Percentiles rank a stretch among this genome's conserved stretches.
Conservation (phyloP, 345 rosid species). For the Hirschfeldia incana region DNA sequence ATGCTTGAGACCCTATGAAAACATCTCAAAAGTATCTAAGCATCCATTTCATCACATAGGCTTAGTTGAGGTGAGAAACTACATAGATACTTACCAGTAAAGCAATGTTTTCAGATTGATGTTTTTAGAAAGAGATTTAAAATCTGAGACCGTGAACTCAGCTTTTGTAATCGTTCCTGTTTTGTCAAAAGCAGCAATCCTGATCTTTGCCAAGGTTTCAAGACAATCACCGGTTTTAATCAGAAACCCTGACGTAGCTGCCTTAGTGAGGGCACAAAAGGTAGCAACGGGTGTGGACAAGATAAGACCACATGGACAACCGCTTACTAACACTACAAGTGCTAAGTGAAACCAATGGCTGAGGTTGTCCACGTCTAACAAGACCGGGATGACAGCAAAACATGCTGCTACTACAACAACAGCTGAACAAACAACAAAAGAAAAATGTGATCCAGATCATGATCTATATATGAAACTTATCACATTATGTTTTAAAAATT, state of each 20-base stretch:
- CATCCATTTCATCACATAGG: not conserved
- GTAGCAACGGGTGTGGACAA: conserved; percentile 90
- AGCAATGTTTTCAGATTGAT: conserved; percentile 47
- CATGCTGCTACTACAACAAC: conserved; percentile 53
- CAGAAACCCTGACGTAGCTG: conserved; percentile 75
- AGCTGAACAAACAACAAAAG: conserved; percentile 40
- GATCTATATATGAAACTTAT: not conserved
- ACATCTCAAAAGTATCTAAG: not conserved
- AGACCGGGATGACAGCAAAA: conserved; percentile 54
- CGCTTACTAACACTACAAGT: conserved; percentile 78
- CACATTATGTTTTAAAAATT: not conserved
- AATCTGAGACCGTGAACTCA: conserved; percentile 67
- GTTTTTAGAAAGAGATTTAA: conserved; percentile 46
- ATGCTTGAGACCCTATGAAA: conserved; percentile 73
- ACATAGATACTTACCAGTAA: conserved; percentile 53
- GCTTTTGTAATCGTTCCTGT: conserved; percentile 88
- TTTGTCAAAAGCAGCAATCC: conserved; percentile 75
- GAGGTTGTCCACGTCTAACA: conserved; percentile 41
- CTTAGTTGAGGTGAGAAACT: not conserved
- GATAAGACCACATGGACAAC: conserved; percentile 87
- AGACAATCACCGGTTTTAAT: conserved; percentile 80
- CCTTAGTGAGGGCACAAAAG: conserved; percentile 82
- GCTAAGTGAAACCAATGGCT: conserved; percentile 74
- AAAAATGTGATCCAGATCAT: not conserved
- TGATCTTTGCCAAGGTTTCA: conserved; percentile 68